Evolutionary conservation across 176 grass and related monocot species (phyloP).

Genomic region (Echinochloa phyllopogon): DNA sequence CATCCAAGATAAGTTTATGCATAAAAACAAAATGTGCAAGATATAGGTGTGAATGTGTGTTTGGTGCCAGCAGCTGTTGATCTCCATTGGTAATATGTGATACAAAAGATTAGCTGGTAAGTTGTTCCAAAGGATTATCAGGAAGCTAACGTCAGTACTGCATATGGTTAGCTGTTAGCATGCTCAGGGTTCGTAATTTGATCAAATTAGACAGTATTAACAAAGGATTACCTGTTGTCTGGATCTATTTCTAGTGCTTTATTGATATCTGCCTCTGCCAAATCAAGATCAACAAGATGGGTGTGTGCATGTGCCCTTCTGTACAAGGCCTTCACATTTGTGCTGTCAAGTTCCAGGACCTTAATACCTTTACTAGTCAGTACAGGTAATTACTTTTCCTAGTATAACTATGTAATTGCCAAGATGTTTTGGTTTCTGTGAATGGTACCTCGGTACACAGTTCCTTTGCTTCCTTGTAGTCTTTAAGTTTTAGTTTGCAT

Average conservation of each 20-base stretch:
- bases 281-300: conserved; percentile 74
- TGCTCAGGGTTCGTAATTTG: background rate
- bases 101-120: background rate
- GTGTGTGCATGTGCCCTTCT: conserved; percentile 77
- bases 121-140: background rate
- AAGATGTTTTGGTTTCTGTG: background rate
- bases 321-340: conserved; percentile 87
- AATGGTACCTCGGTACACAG: conserved; percentile 67
- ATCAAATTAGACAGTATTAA: background rate
- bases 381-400: conserved; percentile 10
- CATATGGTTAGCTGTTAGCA: background rate
- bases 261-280: conserved; percentile 81
- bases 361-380: conserved; percentile 39
- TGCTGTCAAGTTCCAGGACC: conserved; percentile 78
- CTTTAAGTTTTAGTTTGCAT: conserved; percentile 81
- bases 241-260: conserved; percentile 87
- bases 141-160: background rate
- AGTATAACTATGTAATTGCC: background rate
- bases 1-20: background rate
- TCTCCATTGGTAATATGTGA: background rate
- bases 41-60: background rate
- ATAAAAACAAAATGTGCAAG: background rate
- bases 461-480: conserved; percentile 80
- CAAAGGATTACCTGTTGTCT: conserved; percentile 69
- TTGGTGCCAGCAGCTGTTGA: background rate